Evolutionary conservation across 2,329 filamentous ascomycete genomes (phyloP), one percentile per base, ranked within the genome.

Genomic region (Fusarium illudens): DNA sequence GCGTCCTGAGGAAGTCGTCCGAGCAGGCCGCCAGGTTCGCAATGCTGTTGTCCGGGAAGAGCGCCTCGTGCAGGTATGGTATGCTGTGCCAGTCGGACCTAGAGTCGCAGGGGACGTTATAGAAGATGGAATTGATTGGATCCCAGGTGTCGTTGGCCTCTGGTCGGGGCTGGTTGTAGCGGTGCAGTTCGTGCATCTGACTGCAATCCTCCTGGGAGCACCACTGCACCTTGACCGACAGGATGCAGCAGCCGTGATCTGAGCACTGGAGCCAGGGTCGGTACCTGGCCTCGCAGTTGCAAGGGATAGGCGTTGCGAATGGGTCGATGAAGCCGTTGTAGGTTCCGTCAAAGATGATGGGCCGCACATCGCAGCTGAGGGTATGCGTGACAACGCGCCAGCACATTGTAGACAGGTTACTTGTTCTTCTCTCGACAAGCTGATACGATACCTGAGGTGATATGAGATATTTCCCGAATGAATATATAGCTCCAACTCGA

Each of bases 281-380:
- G 29, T 55, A 37, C n/a, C 62, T n/a, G 3, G 19, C 15, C 12
- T 33, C 5, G 42, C 75, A 77, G 3, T 20, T 15, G 61, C 76
- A 78, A 7, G 17, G 10, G 1, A 27, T 8, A 0, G 76, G 70
- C 2, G 44, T 8, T 1, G 63, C 52, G 58, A 77, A 75, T 9
- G 73, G 60, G 44, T 76, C 67, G 15, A 75, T 49, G 33, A 71
- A 69, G n/a, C 50, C 8, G n/a, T 52, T 52, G 1, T 17, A 46
- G 22, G n/a, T 10, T 15, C 71, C 73, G 34, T 73, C 67, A 1
- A 68, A 75, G 13, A 77, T 58, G 52, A 75, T 15, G 6, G 75
- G 74, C 6, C 76, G 71, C 32, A 66, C 53, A 52, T 78, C 75
- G 70, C 76, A 78, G 12, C 57, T 46, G 48, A 77, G 63, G 3